Evolutionary conservation across 768 basidiomycete genomes (phyloP), one percentile per base, ranked within the genome.

Genomic region (Sarcodon aspratus): DNA sequence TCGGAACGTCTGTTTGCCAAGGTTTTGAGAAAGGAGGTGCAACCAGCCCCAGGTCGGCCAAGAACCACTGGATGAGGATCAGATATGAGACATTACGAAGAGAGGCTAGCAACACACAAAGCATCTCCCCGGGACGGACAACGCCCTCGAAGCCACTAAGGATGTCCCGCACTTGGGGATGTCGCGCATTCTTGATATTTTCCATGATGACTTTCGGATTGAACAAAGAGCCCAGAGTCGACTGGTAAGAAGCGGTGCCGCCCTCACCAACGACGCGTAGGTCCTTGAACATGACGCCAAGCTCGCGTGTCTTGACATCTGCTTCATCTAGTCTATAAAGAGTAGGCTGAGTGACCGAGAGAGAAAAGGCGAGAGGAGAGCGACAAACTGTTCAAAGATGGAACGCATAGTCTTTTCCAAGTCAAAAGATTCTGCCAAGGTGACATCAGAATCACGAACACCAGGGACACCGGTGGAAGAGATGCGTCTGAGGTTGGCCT

Each of bases 41-140:
- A 94, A 2, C 92, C 91, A 0, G 87, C 80, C 11, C 85, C 85
- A 0, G 91, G 91, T 32, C 88, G 74, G 18, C 91, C 91, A 21
- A 93, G 75, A 9, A 92, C 90, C 12, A 94, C 85, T 85, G 56
- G 11, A 21, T 44, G 31, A 33, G 40, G 3, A 27, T 42, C 15
- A 9, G 13, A 13, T 13, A 13, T 42, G 15, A 13, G 40, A 27
- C 17, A 42, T 42, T 2, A 27, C 13, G 13, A 9, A 27, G 27
- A 17, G 17, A 42, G 40, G 17, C 9, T 17, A 42, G 15, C 15
- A 42, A 42, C 40, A 5, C 57, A 80, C 88, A 69, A 5, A 80
- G 70, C 80, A 83, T 83, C 54, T 83, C 79, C 31, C 82, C 80
- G 0, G 80, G 79, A 13, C 69, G 67, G 32, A 82, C 64, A 10